A percentile compares a stretch with the other conserved stretches of the same genome.
Conservation (phyloP, 768 basidiomycete species). For the Filobasidium wieringae region DNA sequence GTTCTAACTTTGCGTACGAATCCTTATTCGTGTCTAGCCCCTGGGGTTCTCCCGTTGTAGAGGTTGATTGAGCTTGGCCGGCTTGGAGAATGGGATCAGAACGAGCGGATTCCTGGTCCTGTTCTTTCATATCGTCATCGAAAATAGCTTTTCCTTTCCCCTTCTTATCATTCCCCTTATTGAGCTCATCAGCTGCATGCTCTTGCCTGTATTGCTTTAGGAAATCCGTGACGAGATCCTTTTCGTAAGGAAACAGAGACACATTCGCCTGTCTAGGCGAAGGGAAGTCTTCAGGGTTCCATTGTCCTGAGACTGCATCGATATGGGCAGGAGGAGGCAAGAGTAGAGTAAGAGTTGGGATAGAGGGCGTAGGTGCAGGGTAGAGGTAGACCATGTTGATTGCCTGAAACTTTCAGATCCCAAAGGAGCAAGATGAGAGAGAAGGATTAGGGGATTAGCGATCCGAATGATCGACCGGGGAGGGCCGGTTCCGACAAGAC, state of each 20-base stretch:
- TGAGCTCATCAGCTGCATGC: background rate
- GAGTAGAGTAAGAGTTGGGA: conserved; percentile 1
- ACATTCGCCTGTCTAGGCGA: background rate
- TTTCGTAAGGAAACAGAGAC: background rate
- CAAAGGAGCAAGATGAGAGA: no score
- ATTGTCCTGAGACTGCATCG: background rate
- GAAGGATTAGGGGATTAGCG: no score
- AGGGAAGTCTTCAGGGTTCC: background rate
- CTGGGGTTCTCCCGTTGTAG: no score
- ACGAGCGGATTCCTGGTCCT: no score
- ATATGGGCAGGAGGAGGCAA: background rate
- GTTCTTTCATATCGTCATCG: no score
- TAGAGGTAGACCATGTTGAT: conserved; percentile 9
- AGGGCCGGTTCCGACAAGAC: no score
- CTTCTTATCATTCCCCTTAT: background rate
- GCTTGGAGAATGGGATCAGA: background rate
- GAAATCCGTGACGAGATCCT: background rate
- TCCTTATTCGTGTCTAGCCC: no score
- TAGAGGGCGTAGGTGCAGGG: conserved; percentile 6
- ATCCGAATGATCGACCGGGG: no score
- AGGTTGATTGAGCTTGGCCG: background rate
- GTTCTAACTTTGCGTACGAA: no score
- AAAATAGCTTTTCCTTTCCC: no score
- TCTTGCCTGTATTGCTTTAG: background rate
- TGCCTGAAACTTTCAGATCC: no score